These are phyloP conservation scores for Fraxinus cuspidata DNA, from an alignment of 257 asterid species.

Conservation along the genomic window DNA sequence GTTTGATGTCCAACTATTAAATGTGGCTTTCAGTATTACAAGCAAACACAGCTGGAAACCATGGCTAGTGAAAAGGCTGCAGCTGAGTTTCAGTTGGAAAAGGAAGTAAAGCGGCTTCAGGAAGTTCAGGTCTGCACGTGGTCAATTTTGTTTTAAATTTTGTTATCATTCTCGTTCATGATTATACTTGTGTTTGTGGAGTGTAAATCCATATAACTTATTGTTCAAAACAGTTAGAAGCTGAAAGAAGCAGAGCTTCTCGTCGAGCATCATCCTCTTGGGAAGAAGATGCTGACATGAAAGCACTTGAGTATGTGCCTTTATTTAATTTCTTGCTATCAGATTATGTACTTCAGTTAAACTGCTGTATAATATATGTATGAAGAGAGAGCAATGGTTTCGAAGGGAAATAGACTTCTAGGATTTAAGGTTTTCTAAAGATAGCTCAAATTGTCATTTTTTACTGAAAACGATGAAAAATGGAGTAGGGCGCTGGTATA, in stretches of 20 bases:
- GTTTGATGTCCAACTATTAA: constrained; percentile 29
- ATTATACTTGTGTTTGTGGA: constrained; percentile 5
- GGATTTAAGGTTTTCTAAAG: not conserved
- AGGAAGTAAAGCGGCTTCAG: constrained; percentile 80
- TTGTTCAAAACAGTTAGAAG: constrained; percentile 66
- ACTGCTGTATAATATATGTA: not conserved
- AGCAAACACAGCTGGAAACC: constrained; percentile 97
- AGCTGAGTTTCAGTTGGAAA: constrained; percentile 98
- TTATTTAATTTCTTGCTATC: constrained; percentile 17
- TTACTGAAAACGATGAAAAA: not conserved
- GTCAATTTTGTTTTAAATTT: constrained; percentile 23
- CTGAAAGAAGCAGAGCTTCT: constrained; percentile 76
- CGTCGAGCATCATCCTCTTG: constrained; percentile 93
- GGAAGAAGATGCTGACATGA: constrained; percentile 96
- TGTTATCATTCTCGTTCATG: not conserved
- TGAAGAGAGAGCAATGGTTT: not conserved
- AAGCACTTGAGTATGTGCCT: constrained; percentile 85
- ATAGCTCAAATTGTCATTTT: not conserved
- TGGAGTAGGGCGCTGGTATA: not conserved
- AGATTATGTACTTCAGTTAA: not conserved
- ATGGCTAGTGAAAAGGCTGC: constrained; percentile 99
- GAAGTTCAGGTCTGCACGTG: constrained; percentile 73
- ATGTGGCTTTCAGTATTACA: constrained; percentile 69
- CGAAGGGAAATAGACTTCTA: not conserved
- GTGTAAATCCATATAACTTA: constrained; percentile 23